Conservation (phyloP, 371 early-diverging fungal genomes). For the Zopfochytrium polystomum region DNA sequence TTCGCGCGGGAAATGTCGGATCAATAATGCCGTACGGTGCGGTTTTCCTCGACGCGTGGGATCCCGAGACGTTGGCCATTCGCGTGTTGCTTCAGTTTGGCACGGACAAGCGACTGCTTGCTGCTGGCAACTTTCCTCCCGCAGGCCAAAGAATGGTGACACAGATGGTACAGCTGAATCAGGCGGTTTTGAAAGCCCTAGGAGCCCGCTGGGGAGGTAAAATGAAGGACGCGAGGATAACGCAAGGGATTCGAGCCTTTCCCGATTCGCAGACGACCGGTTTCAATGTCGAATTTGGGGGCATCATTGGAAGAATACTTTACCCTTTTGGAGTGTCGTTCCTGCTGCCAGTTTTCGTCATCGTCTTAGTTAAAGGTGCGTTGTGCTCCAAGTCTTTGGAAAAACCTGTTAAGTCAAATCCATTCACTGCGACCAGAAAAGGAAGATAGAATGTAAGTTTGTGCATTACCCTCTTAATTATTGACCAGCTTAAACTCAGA, state of each 20-base stretch:
- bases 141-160: slow-evolving; percentile 53
- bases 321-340: slow-evolving; percentile 75
- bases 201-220: slow-evolving; percentile 3
- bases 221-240: slow-evolving; percentile 44
- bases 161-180: slow-evolving; percentile 50
- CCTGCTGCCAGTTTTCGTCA: slow-evolving; percentile 69
- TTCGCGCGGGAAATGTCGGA: background rate
- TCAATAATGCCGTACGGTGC: slow-evolving; percentile 56
- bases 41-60: slow-evolving; percentile 44
- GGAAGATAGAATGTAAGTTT: slow-evolving; percentile 60
- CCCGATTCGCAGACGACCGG: slow-evolving; percentile 45
- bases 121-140: slow-evolving; percentile 50
- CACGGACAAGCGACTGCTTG: slow-evolving; percentile 47
- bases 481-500: background rate
- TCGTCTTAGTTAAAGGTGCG: slow-evolving; percentile 59
- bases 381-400: background rate
- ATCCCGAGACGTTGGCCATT: slow-evolving; percentile 23
- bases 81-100: background rate
- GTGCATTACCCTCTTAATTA: slow-evolving; percentile 1
- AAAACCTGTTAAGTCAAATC: background rate
- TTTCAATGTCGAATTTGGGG: slow-evolving; percentile 49
- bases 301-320: slow-evolving; percentile 56
- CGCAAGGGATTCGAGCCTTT: slow-evolving; percentile 60
- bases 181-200: slow-evolving; percentile 50
- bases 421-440: slow-evolving; percentile 39